These are phyloP conservation scores for Fusarium nematophilum DNA, from an alignment of 2,329 filamentous ascomycete genomes.

Conservation along the genomic window DNA sequence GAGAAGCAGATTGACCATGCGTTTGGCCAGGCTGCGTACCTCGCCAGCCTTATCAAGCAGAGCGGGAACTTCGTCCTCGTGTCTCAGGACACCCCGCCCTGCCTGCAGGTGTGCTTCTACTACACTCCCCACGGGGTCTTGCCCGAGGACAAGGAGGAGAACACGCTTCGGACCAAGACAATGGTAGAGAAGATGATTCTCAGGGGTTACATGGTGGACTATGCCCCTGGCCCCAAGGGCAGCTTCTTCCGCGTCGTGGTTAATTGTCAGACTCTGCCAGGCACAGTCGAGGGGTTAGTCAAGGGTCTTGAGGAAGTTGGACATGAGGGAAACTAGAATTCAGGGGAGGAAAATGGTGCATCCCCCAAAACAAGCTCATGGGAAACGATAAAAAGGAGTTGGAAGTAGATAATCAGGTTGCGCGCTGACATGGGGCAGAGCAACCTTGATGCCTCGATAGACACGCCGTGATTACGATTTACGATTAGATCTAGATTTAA, in stretches of 20 bases:
- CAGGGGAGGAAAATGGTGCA: not conserved
- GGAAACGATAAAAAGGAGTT: not conserved
- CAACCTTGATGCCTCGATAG: not conserved
- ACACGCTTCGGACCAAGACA: slow-evolving; percentile 60
- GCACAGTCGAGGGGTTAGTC: slow-evolving; percentile 65
- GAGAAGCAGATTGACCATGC: slow-evolving; percentile 75
- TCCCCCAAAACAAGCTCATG: not conserved
- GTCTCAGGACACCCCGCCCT: slow-evolving; percentile 81
- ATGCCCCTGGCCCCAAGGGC: slow-evolving; percentile 66
- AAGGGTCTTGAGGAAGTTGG: slow-evolving; percentile 64
- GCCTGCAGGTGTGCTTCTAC: slow-evolving; percentile 96
- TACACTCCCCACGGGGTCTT: slow-evolving; percentile 70
- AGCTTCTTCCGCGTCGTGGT: slow-evolving; percentile 71
- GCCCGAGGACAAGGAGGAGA: slow-evolving; percentile 53
- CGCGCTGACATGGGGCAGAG: not conserved
- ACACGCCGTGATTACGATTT: not conserved
- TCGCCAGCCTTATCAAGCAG: slow-evolving; percentile 69
- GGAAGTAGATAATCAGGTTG: not conserved
- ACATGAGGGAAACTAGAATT: slow-evolving; percentile 23
- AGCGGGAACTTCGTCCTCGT: slow-evolving; percentile 76
- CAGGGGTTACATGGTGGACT: slow-evolving; percentile 70
- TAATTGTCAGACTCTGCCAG: slow-evolving; percentile 64
- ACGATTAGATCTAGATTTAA: slow-evolving; percentile 3
- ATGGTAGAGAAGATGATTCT: slow-evolving; percentile 61
- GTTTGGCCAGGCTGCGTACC: slow-evolving; percentile 75